These are phyloP conservation scores for Lenwebbia sp. DNA, from an alignment of 345 rosid species.

Conservation along the genomic window DNA sequence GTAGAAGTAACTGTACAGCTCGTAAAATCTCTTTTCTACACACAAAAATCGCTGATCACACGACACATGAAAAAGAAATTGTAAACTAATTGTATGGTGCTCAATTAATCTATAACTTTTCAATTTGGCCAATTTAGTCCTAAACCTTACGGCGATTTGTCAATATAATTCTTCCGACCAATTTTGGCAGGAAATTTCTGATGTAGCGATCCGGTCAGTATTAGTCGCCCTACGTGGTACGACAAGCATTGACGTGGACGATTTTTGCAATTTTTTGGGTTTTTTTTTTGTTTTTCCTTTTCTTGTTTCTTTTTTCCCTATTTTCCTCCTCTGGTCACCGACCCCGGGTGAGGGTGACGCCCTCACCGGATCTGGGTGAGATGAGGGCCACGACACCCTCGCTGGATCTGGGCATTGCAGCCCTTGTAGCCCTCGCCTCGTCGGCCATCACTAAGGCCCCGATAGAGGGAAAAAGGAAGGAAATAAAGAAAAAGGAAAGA, in stretches of 20 bases:
- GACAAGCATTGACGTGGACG: accelerated
- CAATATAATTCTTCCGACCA: no score
- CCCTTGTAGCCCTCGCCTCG: background rate
- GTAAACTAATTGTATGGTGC: no score
- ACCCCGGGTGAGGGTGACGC: no score
- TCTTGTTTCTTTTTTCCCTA: accelerated
- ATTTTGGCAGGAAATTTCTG: background rate
- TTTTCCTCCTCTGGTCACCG: background rate
- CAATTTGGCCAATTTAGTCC: no score
- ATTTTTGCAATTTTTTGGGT: background rate
- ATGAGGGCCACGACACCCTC: background rate
- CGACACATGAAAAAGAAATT: no score
- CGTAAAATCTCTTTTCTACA: background rate
- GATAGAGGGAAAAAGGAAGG: background rate
- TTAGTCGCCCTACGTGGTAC: background rate
- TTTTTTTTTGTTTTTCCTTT: accelerated
- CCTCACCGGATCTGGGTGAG: accelerated
- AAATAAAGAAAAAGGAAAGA: background rate
- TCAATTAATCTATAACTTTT: no score
- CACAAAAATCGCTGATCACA: background rate
- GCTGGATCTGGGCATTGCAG: accelerated
- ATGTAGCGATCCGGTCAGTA: accelerated
- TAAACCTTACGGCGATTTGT: background rate
- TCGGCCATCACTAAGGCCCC: accelerated
- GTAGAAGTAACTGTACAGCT: background rate